Evolutionary conservation across 2,329 filamentous ascomycete genomes (phyloP), one percentile per base, ranked within the genome.

Genomic region (Westerdykella ornata): DNA sequence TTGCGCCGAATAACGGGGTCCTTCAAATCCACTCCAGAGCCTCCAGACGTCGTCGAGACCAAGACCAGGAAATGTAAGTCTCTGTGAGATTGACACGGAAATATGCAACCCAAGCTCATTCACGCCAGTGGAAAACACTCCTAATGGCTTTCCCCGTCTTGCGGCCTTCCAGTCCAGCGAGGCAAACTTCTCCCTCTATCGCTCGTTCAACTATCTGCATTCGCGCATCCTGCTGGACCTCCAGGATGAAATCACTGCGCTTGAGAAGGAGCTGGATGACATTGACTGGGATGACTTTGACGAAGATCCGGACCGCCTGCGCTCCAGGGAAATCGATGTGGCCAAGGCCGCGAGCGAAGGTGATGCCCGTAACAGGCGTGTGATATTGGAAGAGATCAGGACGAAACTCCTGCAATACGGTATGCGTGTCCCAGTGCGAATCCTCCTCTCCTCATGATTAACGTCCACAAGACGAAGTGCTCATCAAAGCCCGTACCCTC

Each of bases 121-220:
- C 34, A 52, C 54, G 8, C 4, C 37, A 63, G 63, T 68, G 39
- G 62, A 69, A 33, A 49, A 62, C 13, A 61, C 54, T 2, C 65
- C 67, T 1, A 57, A 66, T 16, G 68, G 68, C 5, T 70, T 64
- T 38, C 61, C 66, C 3, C 49, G 55, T 1, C 54, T 69, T 1
- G 66, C 68, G 3, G 57, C 62, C 0, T 69, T 70, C 39, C 62
- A 68, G 34, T 53, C 63, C 1, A 65, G 60, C 36, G 67, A 70
- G 31, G 45, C 56, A 8, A 68, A 67, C 37, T 69, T 70, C 39
- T 52, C 62, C 2, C 51, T 68, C 3, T 70, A 69, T 44, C 56
- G 68, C 4, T 59, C 57, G 3, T 70, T 69, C 39, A 51, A 49
- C 31, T 67, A 68, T 40, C 48, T 70, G 1, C 67, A 70, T 37